Base-by-base conservation (phyloP, 2,329 filamentous ascomycete species). In the Colletotrichum lupini region DNA sequence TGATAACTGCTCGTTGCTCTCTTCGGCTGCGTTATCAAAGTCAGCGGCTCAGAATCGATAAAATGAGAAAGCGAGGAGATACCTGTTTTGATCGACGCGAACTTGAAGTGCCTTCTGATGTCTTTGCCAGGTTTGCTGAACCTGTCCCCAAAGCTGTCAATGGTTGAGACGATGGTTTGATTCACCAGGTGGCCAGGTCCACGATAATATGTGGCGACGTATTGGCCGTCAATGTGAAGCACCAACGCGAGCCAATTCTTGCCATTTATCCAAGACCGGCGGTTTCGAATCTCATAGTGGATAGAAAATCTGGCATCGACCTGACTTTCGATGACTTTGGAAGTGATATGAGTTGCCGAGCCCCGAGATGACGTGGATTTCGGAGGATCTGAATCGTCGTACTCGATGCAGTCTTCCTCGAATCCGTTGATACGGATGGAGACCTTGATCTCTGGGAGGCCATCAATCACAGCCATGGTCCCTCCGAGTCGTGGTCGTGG, bases 251-350 rank as follows among this genome's bases (percentile, higher is more conserved):
- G 26, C 26, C 26, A 26, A 0, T 26, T 26, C 26, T 26, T 26
- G 26, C 0, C 26, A 26, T 26, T 26, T 0, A 26, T 26, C 26
- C 26, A 26, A 26, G 3, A 4, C 24, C 3, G 24, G 1, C 42
- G 32, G 9, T 66, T 65, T 0, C 28, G 14, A 19, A 72, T 5
- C 7, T 66, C 7, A 19, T 0, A 32, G 1, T 32, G 32, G 1
- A 72, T 6, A 3, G 3, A 8, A 2, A 67, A 72, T 2, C 52
- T 42, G 0, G 49, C 3, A 22, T 72, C 57, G 1, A 57, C 61
- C 24, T 72, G 3, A 7, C 71, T 72, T 30, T 73, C 56, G 6
- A 72, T 67, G 24, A 66, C 1, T 26, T 62, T 73, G 26, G 61
- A 37, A 14, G 30, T 11, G 8, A 28, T 30, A 52, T 73, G 62